Evolutionary conservation across 306 rosid species (phyloP).

Genomic region (Arachis hypogaea): DNA sequence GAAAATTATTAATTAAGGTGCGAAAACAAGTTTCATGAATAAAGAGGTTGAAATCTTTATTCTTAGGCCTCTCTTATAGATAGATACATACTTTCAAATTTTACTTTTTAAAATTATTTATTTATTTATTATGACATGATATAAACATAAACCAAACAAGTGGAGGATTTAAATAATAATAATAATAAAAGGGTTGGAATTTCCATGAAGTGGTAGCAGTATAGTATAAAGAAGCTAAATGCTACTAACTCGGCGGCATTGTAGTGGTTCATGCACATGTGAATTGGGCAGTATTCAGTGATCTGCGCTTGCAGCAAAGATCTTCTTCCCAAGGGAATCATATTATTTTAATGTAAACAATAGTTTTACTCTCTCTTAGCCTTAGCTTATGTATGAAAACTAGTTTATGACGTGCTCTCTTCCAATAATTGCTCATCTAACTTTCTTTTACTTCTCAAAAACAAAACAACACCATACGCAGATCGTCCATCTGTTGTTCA

Average conservation of each 20-base stretch:
- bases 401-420: too few relatives aligned
- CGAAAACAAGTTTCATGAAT: too few relatives aligned
- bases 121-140: background rate
- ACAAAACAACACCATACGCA: too few relatives aligned
- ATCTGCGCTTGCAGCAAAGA: slow-evolving; percentile 52
- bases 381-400: too few relatives aligned
- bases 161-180: background rate
- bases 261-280: slow-evolving; percentile 63
- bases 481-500: too few relatives aligned
- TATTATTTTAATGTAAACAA: slow-evolving; percentile 26
- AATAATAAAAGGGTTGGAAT: slow-evolving; percentile 34
- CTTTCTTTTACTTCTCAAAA: too few relatives aligned
- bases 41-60: slow-evolving; percentile 28
- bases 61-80: slow-evolving; percentile 34
- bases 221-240: background rate
- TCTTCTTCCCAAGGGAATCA: slow-evolving; percentile 26
- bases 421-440: too few relatives aligned
- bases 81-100: background rate
- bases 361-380: background rate
- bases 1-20: too few relatives aligned
- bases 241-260: slow-evolving; percentile 47
- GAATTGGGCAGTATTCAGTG: slow-evolving; percentile 48
- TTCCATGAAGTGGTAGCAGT: slow-evolving; percentile 16
- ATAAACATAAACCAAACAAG: background rate
- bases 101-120: too few relatives aligned